These are phyloP conservation scores for Phialemoniopsis sp. DNA, from an alignment of 2,329 filamentous ascomycete genomes.

Conservation along the genomic window DNA sequence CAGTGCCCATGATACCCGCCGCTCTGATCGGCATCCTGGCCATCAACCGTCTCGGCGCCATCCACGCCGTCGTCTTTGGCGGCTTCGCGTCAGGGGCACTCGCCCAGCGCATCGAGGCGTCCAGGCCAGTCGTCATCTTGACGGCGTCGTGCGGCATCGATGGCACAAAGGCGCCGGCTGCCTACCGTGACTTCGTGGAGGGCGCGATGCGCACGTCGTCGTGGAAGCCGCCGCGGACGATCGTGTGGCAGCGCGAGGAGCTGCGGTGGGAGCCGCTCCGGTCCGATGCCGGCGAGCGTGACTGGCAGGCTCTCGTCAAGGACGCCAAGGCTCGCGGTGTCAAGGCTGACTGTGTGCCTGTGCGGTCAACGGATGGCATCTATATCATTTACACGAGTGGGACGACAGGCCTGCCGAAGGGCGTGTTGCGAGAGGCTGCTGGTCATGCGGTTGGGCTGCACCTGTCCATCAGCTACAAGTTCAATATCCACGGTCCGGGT, in stretches of 20 bases:
- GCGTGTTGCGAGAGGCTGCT: constrained; percentile 76
- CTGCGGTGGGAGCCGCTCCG: constrained; percentile 68
- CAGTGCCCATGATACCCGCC: constrained; percentile 93
- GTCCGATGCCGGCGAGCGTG: constrained; percentile 64
- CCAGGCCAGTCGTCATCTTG: constrained; percentile 69
- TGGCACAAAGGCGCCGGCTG: constrained; percentile 71
- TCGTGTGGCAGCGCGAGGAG: constrained; percentile 83
- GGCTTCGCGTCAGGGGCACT: constrained; percentile 80
- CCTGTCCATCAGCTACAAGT: constrained; percentile 77
- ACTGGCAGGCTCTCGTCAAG: constrained; percentile 75
- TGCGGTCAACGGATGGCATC: constrained; percentile 73
- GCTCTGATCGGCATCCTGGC: constrained; percentile 85
- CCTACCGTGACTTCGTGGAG: constrained; percentile 74
- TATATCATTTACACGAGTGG: constrained; percentile 90
- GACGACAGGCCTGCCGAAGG: constrained; percentile 79
- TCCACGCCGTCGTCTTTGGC: constrained; percentile 89
- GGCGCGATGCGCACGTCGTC: constrained; percentile 64
- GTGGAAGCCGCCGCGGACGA: constrained; percentile 67
- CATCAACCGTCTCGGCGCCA: constrained; percentile 73
- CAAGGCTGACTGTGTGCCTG: constrained; percentile 70
- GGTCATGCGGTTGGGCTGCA: constrained; percentile 85
- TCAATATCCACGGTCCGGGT: constrained; percentile 76
- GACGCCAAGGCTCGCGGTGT: constrained; percentile 64
- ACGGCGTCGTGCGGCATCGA: constrained; percentile 93
- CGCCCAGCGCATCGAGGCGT: constrained; percentile 84